Evolutionary conservation across 1,139 yeast species (phyloP), one percentile per base, ranked within the genome.

Genomic region (Taphrina deformans): DNA sequence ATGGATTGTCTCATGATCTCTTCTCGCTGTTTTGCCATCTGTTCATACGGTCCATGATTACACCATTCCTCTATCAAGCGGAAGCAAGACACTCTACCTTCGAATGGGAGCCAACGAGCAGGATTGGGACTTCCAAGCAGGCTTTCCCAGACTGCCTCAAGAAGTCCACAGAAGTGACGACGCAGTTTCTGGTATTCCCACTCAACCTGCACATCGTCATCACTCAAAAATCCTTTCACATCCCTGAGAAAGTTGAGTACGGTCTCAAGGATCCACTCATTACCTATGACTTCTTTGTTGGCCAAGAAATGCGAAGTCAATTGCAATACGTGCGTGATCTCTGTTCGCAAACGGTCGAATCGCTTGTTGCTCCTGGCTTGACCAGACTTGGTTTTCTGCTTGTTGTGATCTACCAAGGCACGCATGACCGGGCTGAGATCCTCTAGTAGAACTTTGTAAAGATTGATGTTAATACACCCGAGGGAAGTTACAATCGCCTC

Each of bases 31-130:
- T 84, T 84, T 3, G 90, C 83, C 2, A 86, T 73, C 0, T 79
- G 77, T 24, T 83, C 80, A 40, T 84, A 79, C 62, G 83, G 87
- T 0, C 98, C 98, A 74, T 84, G 85, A 0, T 96, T 96, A 75
- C 97, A 90, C 99, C 99, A 95, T 73, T 89, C 96, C 70, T 88
- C 91, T 68, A 93, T 78, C 72, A 84, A 87, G 56, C 86, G 84
- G 76, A 90, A 91, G 70, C 95, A 88, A 0, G 91, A 88, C 27
- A 89, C 85, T 66, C 97, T 80, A 9, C 93, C 95, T 71, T 87
- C 92, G 73, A 91, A 91, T 0, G 96, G 93, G 26, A 92, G 78
- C 84, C 93, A 85, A 55, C 79, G 79, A 24, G 80, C 82, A 5
- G 83, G 76, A 41, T 78, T 78, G 2, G 72, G 72, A 64, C 78